These are phyloP conservation scores for Edaphochlamys debaryana DNA, from an alignment of 139 green algal genomes.

Conservation along the genomic window DNA sequence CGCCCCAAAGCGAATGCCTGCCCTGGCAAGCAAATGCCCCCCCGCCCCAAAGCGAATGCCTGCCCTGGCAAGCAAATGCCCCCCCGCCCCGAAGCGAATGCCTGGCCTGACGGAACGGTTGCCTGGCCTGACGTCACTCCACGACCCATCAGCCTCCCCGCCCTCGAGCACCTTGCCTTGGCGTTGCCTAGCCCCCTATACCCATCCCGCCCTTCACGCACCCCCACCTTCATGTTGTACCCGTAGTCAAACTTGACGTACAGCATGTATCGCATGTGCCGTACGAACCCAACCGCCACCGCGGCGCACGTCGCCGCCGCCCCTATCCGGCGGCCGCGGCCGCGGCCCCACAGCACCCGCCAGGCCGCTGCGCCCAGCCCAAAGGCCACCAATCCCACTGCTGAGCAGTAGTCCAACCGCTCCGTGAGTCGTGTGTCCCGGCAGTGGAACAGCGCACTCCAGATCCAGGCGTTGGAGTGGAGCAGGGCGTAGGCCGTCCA, in stretches of 20 bases:
- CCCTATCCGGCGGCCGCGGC: not conserved
- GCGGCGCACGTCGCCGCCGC: not conserved
- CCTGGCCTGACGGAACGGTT: too few relatives aligned
- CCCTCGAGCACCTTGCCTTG: too few relatives aligned
- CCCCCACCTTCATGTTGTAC: not conserved
- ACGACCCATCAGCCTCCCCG: too few relatives aligned
- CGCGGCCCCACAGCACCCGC: conserved; percentile 1
- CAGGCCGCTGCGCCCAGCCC: conserved; percentile 52
- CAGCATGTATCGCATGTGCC: conserved; percentile 83
- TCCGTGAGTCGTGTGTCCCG: conserved; percentile 74
- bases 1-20: too few relatives aligned
- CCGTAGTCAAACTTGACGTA: conserved; percentile 91
- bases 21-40: too few relatives aligned
- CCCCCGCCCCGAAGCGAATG: too few relatives aligned
- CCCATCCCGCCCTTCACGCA: too few relatives aligned
- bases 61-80: too few relatives aligned
- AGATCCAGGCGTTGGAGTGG: conserved; percentile 80
- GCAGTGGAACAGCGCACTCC: conserved; percentile 84
- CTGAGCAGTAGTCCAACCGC: conserved; percentile 76
- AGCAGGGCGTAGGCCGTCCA: conserved; percentile 71
- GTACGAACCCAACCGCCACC: conserved; percentile 29
- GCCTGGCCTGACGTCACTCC: too few relatives aligned
- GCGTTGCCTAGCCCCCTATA: too few relatives aligned
- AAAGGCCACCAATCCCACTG: conserved; percentile 55
- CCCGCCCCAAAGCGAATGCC: too few relatives aligned